phyloP scores from a whole-genome alignment of 306 rosid species.

The Malus sylvestris region DNA sequence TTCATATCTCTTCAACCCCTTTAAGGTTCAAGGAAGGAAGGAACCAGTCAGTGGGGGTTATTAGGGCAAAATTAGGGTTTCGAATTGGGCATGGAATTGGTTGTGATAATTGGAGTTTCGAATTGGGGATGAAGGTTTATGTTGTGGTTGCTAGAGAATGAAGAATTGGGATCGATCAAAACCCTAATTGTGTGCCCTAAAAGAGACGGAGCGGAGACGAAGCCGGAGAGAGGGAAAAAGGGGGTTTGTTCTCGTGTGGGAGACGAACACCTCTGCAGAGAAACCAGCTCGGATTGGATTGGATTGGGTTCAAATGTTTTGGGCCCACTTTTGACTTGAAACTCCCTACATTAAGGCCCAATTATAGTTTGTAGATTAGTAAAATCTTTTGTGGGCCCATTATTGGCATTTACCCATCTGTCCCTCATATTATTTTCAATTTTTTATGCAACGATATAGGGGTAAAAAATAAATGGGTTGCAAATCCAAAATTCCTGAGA shows the following conservation, averaged over 20 bases:
- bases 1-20: conserved; percentile 6
- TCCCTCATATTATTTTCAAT: too few relatives aligned
- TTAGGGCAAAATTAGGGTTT: conserved; percentile 4
- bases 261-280: background rate
- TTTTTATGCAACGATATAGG: too few relatives aligned
- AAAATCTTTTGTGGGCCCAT: too few relatives aligned
- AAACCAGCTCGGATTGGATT: background rate
- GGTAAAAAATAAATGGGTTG: too few relatives aligned
- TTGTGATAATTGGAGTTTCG: background rate
- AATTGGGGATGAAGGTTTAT: background rate
- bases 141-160: background rate
- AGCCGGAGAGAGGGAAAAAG: background rate
- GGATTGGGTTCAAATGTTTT: background rate
- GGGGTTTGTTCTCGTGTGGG: background rate
- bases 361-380: background rate
- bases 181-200: background rate
- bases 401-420: too few relatives aligned
- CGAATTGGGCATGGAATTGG: background rate
- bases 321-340: background rate
- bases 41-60: background rate
- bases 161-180: background rate
- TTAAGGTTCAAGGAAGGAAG: background rate
- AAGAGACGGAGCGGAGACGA: background rate
- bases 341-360: background rate
- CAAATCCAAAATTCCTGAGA: too few relatives aligned